A percentile compares a stretch with the other conserved stretches of the same genome.
phyloP scores from a whole-genome alignment of 2,329 filamentous ascomycete species.

The Geosmithia putterillii region DNA sequence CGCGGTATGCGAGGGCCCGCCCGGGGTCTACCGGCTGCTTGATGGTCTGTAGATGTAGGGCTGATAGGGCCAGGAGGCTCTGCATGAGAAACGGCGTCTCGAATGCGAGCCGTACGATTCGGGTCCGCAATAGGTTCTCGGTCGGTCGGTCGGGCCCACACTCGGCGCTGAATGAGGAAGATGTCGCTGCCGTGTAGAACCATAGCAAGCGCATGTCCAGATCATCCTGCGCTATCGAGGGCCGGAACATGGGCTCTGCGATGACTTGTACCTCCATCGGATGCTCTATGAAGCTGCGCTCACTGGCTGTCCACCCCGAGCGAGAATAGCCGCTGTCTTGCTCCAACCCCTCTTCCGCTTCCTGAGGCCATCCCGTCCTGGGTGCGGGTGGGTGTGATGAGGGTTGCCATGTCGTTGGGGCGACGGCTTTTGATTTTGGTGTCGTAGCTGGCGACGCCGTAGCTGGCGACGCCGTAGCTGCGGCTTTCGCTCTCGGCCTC shows the following conservation, averaged over 20 bases:
- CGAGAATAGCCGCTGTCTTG: background rate
- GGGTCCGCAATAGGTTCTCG: conserved; percentile 30
- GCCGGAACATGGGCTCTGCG: conserved; percentile 15
- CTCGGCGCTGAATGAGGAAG: conserved; percentile 30
- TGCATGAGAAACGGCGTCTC: conserved; percentile 42
- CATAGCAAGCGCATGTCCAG: conserved; percentile 41
- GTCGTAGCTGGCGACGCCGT: background rate
- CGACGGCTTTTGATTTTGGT: background rate
- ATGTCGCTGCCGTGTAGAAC: conserved; percentile 38
- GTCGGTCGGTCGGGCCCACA: conserved; percentile 18
- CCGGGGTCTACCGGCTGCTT: conserved; percentile 23
- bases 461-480: background rate
- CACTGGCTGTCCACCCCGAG: background rate
- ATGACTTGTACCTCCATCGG: conserved; percentile 4
- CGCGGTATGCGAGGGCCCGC: conserved; percentile 30
- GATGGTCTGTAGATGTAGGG: conserved; percentile 33
- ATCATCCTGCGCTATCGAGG: conserved; percentile 18
- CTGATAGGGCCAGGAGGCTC: conserved; percentile 36
- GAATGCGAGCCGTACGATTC: conserved; percentile 37
- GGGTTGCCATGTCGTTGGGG: background rate
- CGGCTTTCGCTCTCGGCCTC: background rate
- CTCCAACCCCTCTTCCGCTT: too few relatives aligned
- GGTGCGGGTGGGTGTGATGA: background rate
- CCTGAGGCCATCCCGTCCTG: too few relatives aligned
- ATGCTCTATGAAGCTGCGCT: background rate